Percentiles rank a stretch among this genome's conserved stretches.
Evolutionary conservation across 2,329 filamentous ascomycete genomes (phyloP).

Genomic region (Chaetomiaceae sp.): DNA sequence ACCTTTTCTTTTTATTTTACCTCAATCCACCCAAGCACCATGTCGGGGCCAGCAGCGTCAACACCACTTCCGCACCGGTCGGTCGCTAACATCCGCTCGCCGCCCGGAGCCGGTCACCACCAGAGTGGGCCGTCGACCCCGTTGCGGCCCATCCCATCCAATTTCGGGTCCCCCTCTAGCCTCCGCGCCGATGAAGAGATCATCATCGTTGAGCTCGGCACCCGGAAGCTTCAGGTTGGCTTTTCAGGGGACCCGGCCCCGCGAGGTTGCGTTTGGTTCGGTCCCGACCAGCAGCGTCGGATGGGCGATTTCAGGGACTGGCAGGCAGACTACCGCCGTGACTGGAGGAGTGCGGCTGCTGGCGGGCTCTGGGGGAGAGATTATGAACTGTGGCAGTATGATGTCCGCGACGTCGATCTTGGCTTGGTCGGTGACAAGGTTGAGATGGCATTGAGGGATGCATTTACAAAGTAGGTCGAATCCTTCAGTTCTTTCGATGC

Average conservation of each 20-base stretch:
- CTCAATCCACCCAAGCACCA: background rate
- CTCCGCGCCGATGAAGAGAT: slow-evolving; percentile 76
- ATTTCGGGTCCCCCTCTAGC: slow-evolving; percentile 55
- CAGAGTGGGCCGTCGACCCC: slow-evolving; percentile 48
- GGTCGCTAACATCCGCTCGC: slow-evolving; percentile 51
- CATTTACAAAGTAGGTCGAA: slow-evolving; percentile 67
- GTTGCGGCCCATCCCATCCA: slow-evolving; percentile 47
- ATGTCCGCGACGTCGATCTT: slow-evolving; percentile 68
- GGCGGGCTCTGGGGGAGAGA: slow-evolving; percentile 56
- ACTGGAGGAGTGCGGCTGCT: slow-evolving; percentile 43
- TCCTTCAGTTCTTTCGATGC: background rate
- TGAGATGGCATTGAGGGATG: slow-evolving; percentile 74
- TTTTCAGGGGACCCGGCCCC: slow-evolving; percentile 80
- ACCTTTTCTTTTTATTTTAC: too few relatives aligned
- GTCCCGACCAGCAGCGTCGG: slow-evolving; percentile 69
- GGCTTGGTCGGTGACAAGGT: slow-evolving; percentile 81
- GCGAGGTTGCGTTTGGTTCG: slow-evolving; percentile 65
- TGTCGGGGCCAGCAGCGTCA: slow-evolving; percentile 19
- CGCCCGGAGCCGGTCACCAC: slow-evolving; percentile 39
- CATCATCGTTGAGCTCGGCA: slow-evolving; percentile 76
- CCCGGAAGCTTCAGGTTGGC: slow-evolving; percentile 72
- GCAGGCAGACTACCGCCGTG: slow-evolving; percentile 48
- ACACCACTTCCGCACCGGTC: slow-evolving; percentile 51
- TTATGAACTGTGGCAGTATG: slow-evolving; percentile 72
- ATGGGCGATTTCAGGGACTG: slow-evolving; percentile 77